Evolutionary conservation across 1,139 yeast genomes (phyloP).

Genomic region (Geotrichum cucujoidarum): DNA sequence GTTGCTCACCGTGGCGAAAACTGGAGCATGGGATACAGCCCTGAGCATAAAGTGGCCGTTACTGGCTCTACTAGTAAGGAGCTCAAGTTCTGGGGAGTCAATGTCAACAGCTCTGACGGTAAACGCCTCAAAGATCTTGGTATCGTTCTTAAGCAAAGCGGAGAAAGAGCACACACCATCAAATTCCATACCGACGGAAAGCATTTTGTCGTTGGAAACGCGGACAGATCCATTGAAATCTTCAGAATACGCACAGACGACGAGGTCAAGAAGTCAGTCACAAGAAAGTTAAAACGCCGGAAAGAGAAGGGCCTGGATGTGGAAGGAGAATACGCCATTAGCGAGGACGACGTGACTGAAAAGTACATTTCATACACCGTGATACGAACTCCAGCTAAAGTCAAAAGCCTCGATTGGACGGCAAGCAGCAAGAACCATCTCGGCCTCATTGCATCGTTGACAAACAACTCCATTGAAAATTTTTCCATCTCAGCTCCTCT

Average conservation of each 20-base stretch:
- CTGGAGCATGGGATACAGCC: conserved; percentile 61
- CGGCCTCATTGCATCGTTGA: conserved; percentile 34
- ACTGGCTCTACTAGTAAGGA: conserved; percentile 81
- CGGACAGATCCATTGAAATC: conserved; percentile 76
- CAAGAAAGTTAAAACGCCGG: conserved; percentile 74
- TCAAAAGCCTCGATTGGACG: conserved; percentile 37
- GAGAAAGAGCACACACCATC: conserved; percentile 63
- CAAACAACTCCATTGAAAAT: conserved; percentile 71
- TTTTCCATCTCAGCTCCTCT: conserved; percentile 53
- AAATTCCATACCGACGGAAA: conserved; percentile 42
- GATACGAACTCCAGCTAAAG: conserved; percentile 34
- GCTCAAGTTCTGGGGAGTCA: conserved; percentile 73
- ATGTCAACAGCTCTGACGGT: conserved; percentile 50
- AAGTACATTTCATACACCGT: conserved; percentile 32
- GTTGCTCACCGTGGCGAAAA: conserved; percentile 91
- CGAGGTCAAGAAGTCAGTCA: conserved; percentile 73
- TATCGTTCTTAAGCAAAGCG: conserved; percentile 68
- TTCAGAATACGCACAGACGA: conserved; percentile 73
- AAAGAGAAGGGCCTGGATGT: conserved; percentile 69
- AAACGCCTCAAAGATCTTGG: conserved; percentile 60
- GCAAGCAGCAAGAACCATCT: conserved; percentile 9
- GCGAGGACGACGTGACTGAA: conserved; percentile 31
- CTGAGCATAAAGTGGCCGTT: conserved; percentile 36
- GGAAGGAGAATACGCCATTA: conserved; percentile 47
- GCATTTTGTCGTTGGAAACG: conserved; percentile 55